Percentiles rank a stretch among this genome's conserved stretches.
Conservation (phyloP, 495 filamentous ascomycete genomes). For the Hyphodiscus hymeniophilus region DNA sequence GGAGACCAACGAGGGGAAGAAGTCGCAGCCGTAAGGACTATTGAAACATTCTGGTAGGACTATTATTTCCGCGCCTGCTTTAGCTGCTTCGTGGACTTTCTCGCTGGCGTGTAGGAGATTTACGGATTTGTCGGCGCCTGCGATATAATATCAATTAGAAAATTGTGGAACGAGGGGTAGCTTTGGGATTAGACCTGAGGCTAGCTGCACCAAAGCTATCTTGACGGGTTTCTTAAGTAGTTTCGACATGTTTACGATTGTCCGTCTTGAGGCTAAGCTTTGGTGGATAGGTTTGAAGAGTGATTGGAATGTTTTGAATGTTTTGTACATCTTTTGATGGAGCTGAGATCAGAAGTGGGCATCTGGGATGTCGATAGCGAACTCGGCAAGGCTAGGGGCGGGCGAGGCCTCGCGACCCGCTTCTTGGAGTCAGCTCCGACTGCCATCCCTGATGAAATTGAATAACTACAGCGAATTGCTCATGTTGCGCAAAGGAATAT, state of each 20-base stretch:
- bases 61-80: constrained; percentile 64
- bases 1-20: constrained; percentile 57
- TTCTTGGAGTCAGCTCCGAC: no score
- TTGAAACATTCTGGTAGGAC: constrained; percentile 90
- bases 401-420: neutral
- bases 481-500: no score
- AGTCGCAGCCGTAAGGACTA: constrained; percentile 86
- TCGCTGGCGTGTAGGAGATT: constrained; percentile 77
- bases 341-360: constrained; percentile 2
- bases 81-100: constrained; percentile 76
- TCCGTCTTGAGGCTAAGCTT: neutral
- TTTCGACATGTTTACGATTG: constrained; percentile 34
- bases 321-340: constrained; percentile 10
- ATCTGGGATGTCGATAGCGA: neutral
- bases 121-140: constrained; percentile 69
- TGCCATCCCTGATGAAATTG: no score
- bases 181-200: constrained; percentile 42
- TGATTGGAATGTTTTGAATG: neutral
- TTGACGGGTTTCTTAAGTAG: constrained; percentile 68
- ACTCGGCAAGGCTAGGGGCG: neutral
- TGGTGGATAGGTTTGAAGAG: neutral
- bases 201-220: constrained; percentile 75
- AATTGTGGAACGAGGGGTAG: neutral
- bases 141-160: constrained; percentile 4
- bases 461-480: no score